Conservation (phyloP, 257 asterid species). For the Solanum neorickii region DNA sequence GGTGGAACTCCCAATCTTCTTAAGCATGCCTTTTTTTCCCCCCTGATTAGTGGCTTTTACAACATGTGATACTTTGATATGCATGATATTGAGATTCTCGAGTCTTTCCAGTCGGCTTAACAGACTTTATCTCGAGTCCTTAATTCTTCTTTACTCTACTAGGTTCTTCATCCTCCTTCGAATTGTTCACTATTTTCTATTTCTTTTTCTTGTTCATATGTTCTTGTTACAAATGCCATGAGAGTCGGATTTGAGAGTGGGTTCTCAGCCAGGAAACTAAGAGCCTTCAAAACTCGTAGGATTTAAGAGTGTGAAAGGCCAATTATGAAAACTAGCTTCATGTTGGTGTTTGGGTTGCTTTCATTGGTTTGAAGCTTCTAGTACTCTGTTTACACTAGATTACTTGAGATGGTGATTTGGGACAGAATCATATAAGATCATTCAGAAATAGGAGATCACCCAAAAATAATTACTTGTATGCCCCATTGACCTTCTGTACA, state of each 20-base stretch:
- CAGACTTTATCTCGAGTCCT: neutral
- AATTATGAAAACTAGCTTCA: neutral
- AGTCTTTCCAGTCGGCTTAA: neutral
- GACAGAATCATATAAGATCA: neutral
- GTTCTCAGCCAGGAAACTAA: neutral
- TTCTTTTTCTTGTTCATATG: neutral
- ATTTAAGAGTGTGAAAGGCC: neutral
- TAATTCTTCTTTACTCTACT: neutral
- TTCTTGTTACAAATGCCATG: neutral
- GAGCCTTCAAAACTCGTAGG: neutral
- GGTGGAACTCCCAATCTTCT: neutral
- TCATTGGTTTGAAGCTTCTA: neutral
- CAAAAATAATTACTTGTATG: neutral
- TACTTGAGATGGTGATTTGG: neutral
- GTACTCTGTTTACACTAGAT: neutral
- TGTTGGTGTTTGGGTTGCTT: neutral
- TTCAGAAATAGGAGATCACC: neutral
- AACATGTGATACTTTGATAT: neutral
- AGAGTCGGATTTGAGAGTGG: neutral
- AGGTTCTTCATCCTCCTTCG: neutral
- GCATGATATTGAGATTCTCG: neutral
- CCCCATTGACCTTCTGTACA: neutral
- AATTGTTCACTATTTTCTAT: neutral
- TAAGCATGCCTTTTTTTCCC: neutral
- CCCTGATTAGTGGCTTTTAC: neutral